Evolutionary conservation across 805 yeast genomes (phyloP).

Genomic region (Lipomyces yamanashiensis): DNA sequence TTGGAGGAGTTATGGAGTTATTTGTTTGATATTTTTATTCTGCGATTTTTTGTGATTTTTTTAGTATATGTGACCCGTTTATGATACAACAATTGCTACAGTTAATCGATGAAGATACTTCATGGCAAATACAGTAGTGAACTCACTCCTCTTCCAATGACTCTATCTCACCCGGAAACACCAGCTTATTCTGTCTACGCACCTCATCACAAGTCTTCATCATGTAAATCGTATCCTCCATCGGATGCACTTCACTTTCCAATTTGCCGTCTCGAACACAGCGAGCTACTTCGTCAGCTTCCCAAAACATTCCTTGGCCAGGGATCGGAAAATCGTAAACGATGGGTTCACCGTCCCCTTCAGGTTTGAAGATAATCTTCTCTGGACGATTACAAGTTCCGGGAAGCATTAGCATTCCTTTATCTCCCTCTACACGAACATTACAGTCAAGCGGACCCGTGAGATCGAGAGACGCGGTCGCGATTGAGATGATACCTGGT

Average conservation of each 20-base stretch:
- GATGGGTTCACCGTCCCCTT: slow-evolving; percentile 17
- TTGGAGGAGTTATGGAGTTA: too few relatives aligned
- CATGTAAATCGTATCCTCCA: slow-evolving; percentile 52
- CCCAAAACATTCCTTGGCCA: slow-evolving; percentile 56
- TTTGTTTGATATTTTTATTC: too few relatives aligned
- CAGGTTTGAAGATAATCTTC: slow-evolving; percentile 31
- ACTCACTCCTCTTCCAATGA: background rate
- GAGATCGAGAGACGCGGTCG: slow-evolving; percentile 6
- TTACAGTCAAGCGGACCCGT: background rate
- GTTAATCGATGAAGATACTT: too few relatives aligned
- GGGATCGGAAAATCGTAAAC: slow-evolving; percentile 25
- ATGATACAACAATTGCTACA: too few relatives aligned
- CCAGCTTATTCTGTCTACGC: slow-evolving; percentile 52
- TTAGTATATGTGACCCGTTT: too few relatives aligned
- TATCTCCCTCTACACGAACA: slow-evolving; percentile 36
- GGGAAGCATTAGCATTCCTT: slow-evolving; percentile 38
- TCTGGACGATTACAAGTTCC: slow-evolving; percentile 36
- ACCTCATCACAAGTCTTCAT: slow-evolving; percentile 54
- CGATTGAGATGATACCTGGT: slow-evolving; percentile 14
- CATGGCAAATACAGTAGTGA: background rate
- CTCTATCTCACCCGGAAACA: slow-evolving; percentile 50
- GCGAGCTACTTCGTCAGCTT: slow-evolving; percentile 59
- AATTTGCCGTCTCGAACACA: slow-evolving; percentile 50
- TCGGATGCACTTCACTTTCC: slow-evolving; percentile 49
- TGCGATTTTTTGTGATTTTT: too few relatives aligned